Base-by-base conservation (phyloP, 768 basidiomycete species). In the Xerocomus brunneocitrinus region DNA sequence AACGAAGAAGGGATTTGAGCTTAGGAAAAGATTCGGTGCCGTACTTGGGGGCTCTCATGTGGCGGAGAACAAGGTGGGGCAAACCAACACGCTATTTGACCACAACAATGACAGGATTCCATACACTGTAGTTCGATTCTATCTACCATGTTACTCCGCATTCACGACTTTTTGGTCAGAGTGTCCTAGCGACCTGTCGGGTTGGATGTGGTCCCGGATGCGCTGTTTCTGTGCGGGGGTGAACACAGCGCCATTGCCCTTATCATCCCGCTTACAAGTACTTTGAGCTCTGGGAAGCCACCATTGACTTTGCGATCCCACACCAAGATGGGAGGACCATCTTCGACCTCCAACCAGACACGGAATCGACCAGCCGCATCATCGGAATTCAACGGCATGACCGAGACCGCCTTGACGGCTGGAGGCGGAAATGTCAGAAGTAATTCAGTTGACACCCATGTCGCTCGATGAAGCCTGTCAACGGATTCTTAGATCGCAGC, bases 271-370 rank as follows among this genome's bases (percentile, higher is more conserved):
- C 85, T 66, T 64, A 91, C 91, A 65, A 94, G 73, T 24, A 79
- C 75, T 69, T 92, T 95, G 56, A 93, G 73, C 71, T 97, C 95
- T 0, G 95, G 95, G 64, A 98, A 98, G 2, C 91, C 89, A 38
- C 90, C 91, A 67, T 95, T 89, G 24, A 82, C 72, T 65, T 98
- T 98, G 56, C 95, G 76, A 68, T 97, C 94, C 93, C 95, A 97
- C 14, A 91, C 65, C 54, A 93, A 68, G 43, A 69, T 57, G 28
- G 82, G 75, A 16, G 62, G 10, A 39, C 32, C 58, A 38, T 67
- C 61, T 16, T 69, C 67, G 4, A 69, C 60, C 22, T 74, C 79
- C 34, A 97, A 70, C 95, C 95, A 98, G 24, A 97, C 84, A 19
- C 95, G 82, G 70, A 98, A 98, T 41, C 93, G 78, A 39, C 95